These are phyloP conservation scores for Uronychia setigera DNA, from an alignment of 73 alveolate genomes.

Conservation along the genomic window DNA sequence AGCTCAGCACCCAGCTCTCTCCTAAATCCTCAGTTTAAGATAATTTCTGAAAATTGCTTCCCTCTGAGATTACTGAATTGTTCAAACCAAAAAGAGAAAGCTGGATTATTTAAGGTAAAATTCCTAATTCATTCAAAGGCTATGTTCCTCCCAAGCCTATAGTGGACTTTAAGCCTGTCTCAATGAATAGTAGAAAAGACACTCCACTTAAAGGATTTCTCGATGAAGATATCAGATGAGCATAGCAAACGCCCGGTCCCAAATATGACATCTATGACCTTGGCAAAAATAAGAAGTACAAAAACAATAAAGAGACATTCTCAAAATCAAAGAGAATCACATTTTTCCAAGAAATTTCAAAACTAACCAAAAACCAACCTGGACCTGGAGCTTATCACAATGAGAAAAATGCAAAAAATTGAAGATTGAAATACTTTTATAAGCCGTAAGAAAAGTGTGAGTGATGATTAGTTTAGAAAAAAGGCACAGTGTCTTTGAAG, in stretches of 20 bases:
- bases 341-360: background rate
- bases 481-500: background rate
- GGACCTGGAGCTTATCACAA: background rate
- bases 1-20: too few relatives aligned
- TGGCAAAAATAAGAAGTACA: background rate
- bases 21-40: too few relatives aligned
- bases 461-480: background rate
- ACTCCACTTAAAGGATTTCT: conserved; percentile 5
- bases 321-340: background rate
- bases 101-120: too few relatives aligned
- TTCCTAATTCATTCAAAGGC: too few relatives aligned
- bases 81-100: too few relatives aligned
- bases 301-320: background rate
- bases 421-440: background rate
- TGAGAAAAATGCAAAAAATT: background rate
- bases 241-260: background rate
- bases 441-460: background rate
- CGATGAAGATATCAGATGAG: background rate
- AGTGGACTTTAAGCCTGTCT: too few relatives aligned
- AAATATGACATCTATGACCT: background rate
- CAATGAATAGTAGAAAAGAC: too few relatives aligned
- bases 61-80: too few relatives aligned
- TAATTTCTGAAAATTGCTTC: too few relatives aligned
- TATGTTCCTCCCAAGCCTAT: too few relatives aligned
- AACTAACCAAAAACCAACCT: background rate